Base-by-base conservation (phyloP, 208 protist species). In the Tritrichomonas musculus region DNA sequence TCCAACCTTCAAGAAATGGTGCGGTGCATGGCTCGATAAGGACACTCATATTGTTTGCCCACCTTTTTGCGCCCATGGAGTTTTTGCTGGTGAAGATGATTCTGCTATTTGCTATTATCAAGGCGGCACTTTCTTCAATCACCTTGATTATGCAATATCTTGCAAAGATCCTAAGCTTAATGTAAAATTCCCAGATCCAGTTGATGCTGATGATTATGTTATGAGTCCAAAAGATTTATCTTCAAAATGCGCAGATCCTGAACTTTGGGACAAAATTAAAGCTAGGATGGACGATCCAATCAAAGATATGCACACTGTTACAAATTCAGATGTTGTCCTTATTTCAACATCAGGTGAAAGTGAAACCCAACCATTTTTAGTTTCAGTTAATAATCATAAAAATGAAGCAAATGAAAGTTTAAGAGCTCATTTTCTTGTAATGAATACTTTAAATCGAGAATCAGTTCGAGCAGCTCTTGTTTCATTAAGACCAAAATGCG, bases 1-100 rank as follows among this genome's bases (percentile, higher is more conserved):
- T 44, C 69, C 69, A 75, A 75, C 69, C 33, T 75, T 75, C 69
- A 75, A 44, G 69, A 75, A 75, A 36, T 75, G 69, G 69, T 27
- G 5, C 17, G 69, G 69, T 14, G 33, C 33, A 27, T 75, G 69
- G 69, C 69, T 75, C 44, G 69, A 75, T 44, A 75, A 75, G 33
- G 69, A 75, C 44, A 75, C 69, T 17, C 69, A 75, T 44, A 36
- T 75, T 44, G 11, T 75, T 17, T 27, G 33, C n/a, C 69, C 69
- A 44, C 69, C 69, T 36, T 75, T 44, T 36, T 75, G 69, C 33
- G 69, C 69, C 17, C 69, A 75, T 17, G 69, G 69, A 5, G 69
- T 75, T 41, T 75, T 75, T 17, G 14, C 69, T 17, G 69, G 33
- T 75, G 69, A 75, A 75, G 69, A 75, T 13, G 69, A 75, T 75